Evolutionary conservation across 2,329 filamentous ascomycete species (phyloP).

Genomic region (Cladosporium sphaerospermum): DNA sequence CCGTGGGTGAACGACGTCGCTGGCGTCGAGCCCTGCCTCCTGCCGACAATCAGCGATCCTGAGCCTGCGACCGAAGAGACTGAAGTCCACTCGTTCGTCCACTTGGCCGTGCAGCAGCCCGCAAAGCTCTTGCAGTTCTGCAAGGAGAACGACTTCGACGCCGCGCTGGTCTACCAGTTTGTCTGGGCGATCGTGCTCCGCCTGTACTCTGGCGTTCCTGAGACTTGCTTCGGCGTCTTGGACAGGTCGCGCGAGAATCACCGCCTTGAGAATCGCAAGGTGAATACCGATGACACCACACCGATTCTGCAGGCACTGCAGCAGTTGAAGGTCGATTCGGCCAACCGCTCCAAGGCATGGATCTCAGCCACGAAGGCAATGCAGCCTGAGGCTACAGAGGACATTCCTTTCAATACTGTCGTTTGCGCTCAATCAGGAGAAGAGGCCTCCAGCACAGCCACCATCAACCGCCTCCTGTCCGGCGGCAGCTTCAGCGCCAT

Average conservation of each 20-base stretch:
- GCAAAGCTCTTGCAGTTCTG: conserved; percentile 6
- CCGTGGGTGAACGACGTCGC: not conserved
- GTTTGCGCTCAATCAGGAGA: conserved; percentile 3
- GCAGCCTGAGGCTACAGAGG: not conserved
- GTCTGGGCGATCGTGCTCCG: conserved; percentile 8
- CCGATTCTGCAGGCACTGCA: not conserved
- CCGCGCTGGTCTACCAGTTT: conserved; percentile 2
- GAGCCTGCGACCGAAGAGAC: not conserved
- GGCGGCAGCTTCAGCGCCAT: conserved; percentile 4
- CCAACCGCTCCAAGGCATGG: not conserved
- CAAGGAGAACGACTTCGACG: conserved; percentile 7
- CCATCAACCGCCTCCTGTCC: conserved; percentile 4
- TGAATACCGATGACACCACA: not conserved
- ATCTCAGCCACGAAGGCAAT: not conserved
- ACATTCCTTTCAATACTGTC: conserved; percentile 5
- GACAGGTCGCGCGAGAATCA: not conserved
- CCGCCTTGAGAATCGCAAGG: not conserved
- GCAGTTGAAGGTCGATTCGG: conserved; percentile 3
- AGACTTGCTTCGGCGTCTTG: conserved; percentile 1
- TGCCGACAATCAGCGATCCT: not conserved
- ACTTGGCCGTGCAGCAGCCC: conserved; percentile 1
- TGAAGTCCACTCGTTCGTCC: not conserved
- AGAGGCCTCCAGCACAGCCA: not conserved
- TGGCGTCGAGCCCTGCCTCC: conserved; percentile 1
- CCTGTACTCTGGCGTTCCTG: not conserved